Percentiles rank a stretch among this genome's conserved stretches.
These are phyloP conservation scores for Kodamaea laetipori DNA, from an alignment of 805 yeast genomes.

Conservation along the genomic window DNA sequence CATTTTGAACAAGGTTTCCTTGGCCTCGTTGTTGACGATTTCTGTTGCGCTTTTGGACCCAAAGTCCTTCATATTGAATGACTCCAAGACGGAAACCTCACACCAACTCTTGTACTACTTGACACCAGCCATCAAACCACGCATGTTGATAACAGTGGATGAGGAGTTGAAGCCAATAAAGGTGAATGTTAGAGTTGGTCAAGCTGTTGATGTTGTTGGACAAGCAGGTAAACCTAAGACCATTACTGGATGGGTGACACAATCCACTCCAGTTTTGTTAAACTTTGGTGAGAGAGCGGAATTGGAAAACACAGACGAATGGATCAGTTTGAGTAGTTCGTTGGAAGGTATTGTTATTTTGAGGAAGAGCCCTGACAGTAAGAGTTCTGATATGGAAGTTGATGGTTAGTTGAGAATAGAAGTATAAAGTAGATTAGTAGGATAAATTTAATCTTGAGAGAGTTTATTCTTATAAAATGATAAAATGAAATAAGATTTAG, in stretches of 20 bases:
- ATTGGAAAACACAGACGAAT: conserved; percentile 85
- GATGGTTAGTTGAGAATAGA: conserved; percentile 31
- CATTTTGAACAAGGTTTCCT: conserved; percentile 81
- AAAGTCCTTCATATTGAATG: conserved; percentile 71
- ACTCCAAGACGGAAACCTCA: conserved; percentile 47
- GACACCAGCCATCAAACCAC: conserved; percentile 87
- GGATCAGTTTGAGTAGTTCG: conserved; percentile 74
- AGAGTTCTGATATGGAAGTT: conserved; percentile 53
- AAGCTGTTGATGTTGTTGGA: conserved; percentile 97
- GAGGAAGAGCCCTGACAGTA: conserved; percentile 78
- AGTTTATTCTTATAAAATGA: no score
- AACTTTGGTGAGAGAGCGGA: conserved; percentile 97
- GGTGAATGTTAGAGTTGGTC: conserved; percentile 97
- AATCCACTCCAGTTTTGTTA: conserved; percentile 92
- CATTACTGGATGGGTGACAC: conserved; percentile 99
- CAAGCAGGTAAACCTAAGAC: conserved; percentile 99
- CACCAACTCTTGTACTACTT: conserved; percentile 85
- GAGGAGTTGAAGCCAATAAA: conserved; percentile 88
- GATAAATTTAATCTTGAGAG: no score
- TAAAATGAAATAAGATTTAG: no score
- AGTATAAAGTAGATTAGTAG: neutral
- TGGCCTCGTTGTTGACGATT: conserved; percentile 86
- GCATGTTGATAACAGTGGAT: conserved; percentile 90
- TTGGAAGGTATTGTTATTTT: conserved; percentile 93
- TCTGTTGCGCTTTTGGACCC: conserved; percentile 86